A percentile compares a stretch with the other conserved stretches of the same genome.
These are phyloP conservation scores for Phoma sp. DNA, from an alignment of 2,329 filamentous ascomycete genomes.

Conservation along the genomic window DNA sequence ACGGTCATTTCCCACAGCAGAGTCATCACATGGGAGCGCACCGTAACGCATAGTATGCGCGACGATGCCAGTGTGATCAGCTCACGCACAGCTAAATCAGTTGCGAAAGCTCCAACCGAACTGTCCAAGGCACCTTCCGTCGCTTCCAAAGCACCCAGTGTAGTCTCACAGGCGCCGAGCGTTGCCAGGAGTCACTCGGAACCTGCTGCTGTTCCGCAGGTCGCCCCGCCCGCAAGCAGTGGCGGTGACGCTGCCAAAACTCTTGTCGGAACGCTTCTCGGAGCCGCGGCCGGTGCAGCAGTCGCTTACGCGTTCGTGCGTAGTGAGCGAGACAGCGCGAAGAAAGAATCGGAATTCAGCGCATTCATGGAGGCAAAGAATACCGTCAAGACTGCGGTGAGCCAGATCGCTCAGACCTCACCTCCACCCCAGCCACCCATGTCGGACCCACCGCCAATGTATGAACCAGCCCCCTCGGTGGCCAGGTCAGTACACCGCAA, in stretches of 20 bases:
- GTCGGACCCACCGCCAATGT: slow-evolving; percentile 42
- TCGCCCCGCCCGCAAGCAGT: slow-evolving; percentile 32
- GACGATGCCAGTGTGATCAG: slow-evolving; percentile 43
- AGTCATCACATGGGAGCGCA: slow-evolving; percentile 51
- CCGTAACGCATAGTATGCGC: slow-evolving; percentile 37
- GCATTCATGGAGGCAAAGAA: slow-evolving; percentile 43
- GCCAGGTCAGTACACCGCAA: slow-evolving; percentile 43
- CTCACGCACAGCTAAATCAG: slow-evolving; percentile 32
- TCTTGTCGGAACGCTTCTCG: slow-evolving; percentile 76
- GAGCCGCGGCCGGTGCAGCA: slow-evolving; percentile 77
- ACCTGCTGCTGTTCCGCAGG: slow-evolving; percentile 35
- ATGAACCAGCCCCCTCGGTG: slow-evolving; percentile 32
- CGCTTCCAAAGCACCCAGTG: slow-evolving; percentile 16
- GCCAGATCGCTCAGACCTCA: slow-evolving; percentile 38
- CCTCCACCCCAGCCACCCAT: slow-evolving; percentile 30
- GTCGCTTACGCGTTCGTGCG: slow-evolving; percentile 76
- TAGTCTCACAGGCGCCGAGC: slow-evolving; percentile 28
- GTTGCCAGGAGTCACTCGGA: slow-evolving; percentile 43
- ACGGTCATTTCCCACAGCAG: slow-evolving; percentile 51
- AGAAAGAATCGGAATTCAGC: slow-evolving; percentile 51
- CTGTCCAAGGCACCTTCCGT: slow-evolving; percentile 35
- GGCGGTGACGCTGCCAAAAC: slow-evolving; percentile 64
- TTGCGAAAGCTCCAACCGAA: slow-evolving; percentile 32
- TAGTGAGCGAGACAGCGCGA: slow-evolving; percentile 58
- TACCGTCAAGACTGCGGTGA: slow-evolving; percentile 36